Evolutionary conservation across 2,329 filamentous ascomycete genomes (phyloP).

Genomic region (Ilyonectria destructans): DNA sequence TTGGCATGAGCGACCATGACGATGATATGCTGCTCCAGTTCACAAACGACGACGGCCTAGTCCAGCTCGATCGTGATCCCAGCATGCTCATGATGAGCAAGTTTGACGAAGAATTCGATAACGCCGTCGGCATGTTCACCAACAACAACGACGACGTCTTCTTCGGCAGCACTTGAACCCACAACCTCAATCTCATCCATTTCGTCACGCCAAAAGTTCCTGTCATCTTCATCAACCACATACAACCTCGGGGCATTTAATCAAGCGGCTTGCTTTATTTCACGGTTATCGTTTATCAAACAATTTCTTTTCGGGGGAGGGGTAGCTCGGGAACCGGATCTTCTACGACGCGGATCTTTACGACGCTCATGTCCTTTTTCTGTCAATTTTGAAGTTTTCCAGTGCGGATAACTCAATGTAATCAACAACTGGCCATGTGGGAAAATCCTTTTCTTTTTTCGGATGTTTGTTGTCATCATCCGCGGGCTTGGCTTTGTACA

Average conservation of each 20-base stretch:
- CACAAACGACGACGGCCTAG: constrained; percentile 60
- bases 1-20: constrained; percentile 58
- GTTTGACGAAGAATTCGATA: constrained; percentile 70
- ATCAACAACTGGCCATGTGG: constrained; percentile 24
- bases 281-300: constrained; percentile 28
- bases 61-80: constrained; percentile 63
- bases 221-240: constrained; percentile 22
- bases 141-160: constrained; percentile 68
- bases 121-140: constrained; percentile 66
- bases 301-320: constrained; percentile 22
- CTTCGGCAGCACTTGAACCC: constrained; percentile 59
- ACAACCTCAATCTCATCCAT: constrained; percentile 8
- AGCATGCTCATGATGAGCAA: constrained; percentile 68
- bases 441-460: constrained; percentile 1
- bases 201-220: constrained; percentile 31
- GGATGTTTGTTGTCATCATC: constrained; percentile 2
- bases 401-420: constrained; percentile 28
- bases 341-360: constrained; percentile 34
- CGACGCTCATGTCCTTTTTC: constrained; percentile 45
- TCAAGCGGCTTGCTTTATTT: constrained; percentile 31
- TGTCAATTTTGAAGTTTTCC: constrained; percentile 28
- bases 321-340: constrained; percentile 27
- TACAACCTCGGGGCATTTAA: constrained; percentile 35
- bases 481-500: constrained; percentile 36
- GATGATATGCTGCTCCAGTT: constrained; percentile 64